phyloP scores from a whole-genome alignment of 202 grass and related monocot species.

The Bolboschoenoplectus hybrid region DNA sequence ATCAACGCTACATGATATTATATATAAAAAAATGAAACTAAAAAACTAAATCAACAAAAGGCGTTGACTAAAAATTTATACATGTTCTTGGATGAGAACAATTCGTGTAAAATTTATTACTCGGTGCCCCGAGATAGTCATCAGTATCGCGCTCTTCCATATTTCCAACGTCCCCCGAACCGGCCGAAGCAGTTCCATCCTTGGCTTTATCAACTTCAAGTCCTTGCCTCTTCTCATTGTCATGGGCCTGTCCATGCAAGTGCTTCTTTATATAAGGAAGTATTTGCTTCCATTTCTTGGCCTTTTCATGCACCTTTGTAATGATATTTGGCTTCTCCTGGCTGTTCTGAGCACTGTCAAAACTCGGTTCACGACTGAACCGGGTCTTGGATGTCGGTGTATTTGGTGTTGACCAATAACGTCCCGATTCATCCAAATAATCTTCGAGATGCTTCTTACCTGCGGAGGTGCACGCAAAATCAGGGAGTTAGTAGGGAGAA shows the following conservation, averaged over 20 bases:
- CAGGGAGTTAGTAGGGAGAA: not conserved
- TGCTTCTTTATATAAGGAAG: constrained; percentile 74
- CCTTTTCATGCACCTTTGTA: constrained; percentile 83
- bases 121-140: constrained; percentile 46
- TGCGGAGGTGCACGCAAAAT: constrained; percentile 19
- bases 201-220: constrained; percentile 50
- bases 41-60: not conserved
- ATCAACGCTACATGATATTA: not conserved
- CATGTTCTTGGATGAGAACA: constrained; percentile 23
- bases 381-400: constrained; percentile 48
- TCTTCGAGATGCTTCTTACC: constrained; percentile 37
- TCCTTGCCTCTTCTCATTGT: constrained; percentile 46
- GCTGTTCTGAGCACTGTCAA: constrained; percentile 34
- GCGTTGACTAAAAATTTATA: constrained; percentile 1
- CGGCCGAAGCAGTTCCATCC: constrained; percentile 26
- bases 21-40: not conserved
- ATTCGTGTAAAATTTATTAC: constrained; percentile 20
- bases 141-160: constrained; percentile 37
- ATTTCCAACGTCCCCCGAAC: not conserved
- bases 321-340: constrained; percentile 67
- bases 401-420: constrained; percentile 47
- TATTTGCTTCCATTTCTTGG: constrained; percentile 84
- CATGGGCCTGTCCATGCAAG: constrained; percentile 44
- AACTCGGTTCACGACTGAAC: constrained; percentile 18
- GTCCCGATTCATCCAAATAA: constrained; percentile 63